A percentile compares a stretch with the other conserved stretches of the same genome.
Evolutionary conservation across 805 yeast genomes (phyloP).

Genomic region (Monosporozyma siamensis): DNA sequence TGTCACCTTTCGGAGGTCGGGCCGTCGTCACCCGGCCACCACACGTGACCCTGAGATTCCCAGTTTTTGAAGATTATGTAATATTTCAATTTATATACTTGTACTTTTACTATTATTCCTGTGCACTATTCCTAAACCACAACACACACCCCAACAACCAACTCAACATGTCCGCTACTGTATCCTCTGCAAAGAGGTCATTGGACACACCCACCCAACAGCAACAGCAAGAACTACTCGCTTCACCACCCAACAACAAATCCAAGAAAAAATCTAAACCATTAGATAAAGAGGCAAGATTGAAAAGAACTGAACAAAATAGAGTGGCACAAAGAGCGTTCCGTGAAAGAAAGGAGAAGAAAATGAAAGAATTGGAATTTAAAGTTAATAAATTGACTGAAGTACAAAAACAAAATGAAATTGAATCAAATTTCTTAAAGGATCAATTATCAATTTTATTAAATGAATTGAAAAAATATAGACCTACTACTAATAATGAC

Average conservation of each 20-base stretch:
- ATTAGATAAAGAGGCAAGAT: conserved; percentile 65
- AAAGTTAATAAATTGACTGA: conserved; percentile 67
- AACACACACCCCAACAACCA: no score
- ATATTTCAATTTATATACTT: no score
- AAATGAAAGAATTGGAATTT: conserved; percentile 76
- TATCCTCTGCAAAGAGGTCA: conserved; percentile 15
- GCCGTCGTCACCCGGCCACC: no score
- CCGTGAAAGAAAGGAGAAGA: conserved; percentile 83
- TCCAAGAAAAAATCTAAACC: conserved; percentile 53
- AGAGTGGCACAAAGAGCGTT: conserved; percentile 97
- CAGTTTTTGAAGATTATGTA: no score
- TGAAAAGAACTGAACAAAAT: conserved; percentile 89
- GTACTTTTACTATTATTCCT: no score
- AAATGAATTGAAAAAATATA: conserved; percentile 55
- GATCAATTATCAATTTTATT: conserved; percentile 70
- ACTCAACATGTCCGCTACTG: conserved; percentile 13
- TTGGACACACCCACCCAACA: no score
- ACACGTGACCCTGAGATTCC: no score
- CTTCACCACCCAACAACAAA: no score
- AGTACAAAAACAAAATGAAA: conserved; percentile 54
- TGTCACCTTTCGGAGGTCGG: no score
- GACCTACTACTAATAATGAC: conserved; percentile 32
- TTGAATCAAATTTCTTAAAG: conserved; percentile 67
- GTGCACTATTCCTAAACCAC: no score
- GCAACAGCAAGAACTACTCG: no score